Evolutionary conservation across 1,139 yeast species (phyloP).

Genomic region (Meyerozyma sp.): DNA sequence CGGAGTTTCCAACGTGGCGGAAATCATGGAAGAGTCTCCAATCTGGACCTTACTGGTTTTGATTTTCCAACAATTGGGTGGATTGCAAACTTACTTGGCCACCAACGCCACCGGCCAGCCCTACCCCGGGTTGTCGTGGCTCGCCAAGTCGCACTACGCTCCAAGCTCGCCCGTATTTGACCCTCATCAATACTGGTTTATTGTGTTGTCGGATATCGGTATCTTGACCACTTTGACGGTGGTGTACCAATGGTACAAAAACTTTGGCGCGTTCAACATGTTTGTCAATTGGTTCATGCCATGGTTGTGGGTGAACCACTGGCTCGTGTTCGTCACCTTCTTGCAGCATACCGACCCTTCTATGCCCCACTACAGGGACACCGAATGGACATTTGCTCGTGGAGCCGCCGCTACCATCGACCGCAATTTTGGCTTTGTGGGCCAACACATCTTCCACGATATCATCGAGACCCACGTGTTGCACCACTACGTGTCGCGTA

Average conservation of each 20-base stretch:
- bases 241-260: constrained; percentile 44
- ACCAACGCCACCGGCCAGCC: constrained; percentile 54
- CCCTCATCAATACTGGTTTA: constrained; percentile 49
- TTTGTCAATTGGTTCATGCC: constrained; percentile 52
- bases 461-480: constrained; percentile 61
- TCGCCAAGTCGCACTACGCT: constrained; percentile 41
- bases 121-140: constrained; percentile 27
- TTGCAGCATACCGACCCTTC: constrained; percentile 56
- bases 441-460: constrained; percentile 55
- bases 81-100: constrained; percentile 44
- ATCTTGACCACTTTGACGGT: constrained; percentile 33
- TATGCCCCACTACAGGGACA: constrained; percentile 54
- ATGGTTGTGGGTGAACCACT: constrained; percentile 54
- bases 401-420: constrained; percentile 67
- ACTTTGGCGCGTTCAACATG: constrained; percentile 44
- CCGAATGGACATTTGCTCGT: constrained; percentile 59
- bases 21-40: constrained; percentile 52
- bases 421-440: constrained; percentile 56
- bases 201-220: constrained; percentile 52
- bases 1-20: constrained; percentile 30
- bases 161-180: constrained; percentile 53
- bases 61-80: constrained; percentile 50
- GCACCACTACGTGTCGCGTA: constrained; percentile 58
- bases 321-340: constrained; percentile 59
- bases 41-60: constrained; percentile 38